phyloP scores from a whole-genome alignment of 208 protist species.

The Blechomonas ayalai region DNA sequence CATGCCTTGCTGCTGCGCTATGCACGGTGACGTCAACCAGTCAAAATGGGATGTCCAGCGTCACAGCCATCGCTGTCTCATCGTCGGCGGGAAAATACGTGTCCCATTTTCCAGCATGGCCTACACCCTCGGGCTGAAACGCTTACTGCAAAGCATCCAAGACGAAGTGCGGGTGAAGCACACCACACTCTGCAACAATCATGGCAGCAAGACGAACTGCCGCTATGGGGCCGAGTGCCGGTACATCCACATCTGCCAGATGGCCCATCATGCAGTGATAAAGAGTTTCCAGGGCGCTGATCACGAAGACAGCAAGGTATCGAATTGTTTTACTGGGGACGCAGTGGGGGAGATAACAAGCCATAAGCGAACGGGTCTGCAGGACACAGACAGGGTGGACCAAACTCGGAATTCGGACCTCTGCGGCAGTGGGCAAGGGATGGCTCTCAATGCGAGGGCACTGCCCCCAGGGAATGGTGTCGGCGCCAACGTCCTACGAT shows the following conservation, averaged over 20 bases:
- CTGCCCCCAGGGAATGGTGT: no score
- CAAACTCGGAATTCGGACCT: no score
- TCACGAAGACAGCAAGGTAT: neutral
- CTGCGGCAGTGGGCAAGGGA: no score
- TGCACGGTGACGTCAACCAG: conserved; percentile 55
- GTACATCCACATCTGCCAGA: conserved; percentile 73
- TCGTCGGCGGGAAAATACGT: conserved; percentile 2
- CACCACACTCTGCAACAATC: conserved; percentile 52
- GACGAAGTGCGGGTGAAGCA: conserved; percentile 17
- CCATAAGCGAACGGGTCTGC: no score
- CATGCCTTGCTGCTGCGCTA: conserved; percentile 66
- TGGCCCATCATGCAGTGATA: neutral
- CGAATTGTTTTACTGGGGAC: no score
- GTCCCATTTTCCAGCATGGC: conserved; percentile 43
- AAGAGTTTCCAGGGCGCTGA: neutral
- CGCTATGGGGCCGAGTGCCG: conserved; percentile 81
- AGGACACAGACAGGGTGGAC: no score
- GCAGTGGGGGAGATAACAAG: no score
- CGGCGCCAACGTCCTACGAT: no score
- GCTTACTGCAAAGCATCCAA: conserved; percentile 31
- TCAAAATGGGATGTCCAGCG: conserved; percentile 15
- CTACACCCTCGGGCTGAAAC: conserved; percentile 55
- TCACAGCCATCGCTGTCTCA: conserved; percentile 2
- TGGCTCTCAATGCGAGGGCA: no score
- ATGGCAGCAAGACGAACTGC: conserved; percentile 55